Percentiles rank a stretch among this genome's conserved stretches.
Evolutionary conservation across 129 eudicot species (phyloP).

Genomic region (Oenanthe sinensis): DNA sequence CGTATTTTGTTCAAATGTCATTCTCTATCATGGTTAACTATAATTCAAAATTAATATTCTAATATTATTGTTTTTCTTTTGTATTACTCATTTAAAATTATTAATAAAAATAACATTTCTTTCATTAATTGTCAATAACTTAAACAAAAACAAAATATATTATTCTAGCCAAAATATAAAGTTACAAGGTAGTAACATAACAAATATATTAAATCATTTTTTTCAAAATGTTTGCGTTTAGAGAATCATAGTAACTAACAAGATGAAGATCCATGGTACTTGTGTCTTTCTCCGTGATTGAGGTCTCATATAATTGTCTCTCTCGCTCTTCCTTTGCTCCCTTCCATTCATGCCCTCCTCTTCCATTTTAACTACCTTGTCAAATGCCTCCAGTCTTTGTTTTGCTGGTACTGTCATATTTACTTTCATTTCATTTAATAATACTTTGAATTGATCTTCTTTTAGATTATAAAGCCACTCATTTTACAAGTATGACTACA

Average conservation of each 20-base stretch:
- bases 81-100: background rate
- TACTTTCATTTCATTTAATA: background rate
- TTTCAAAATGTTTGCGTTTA: background rate
- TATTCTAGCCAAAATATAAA: too few relatives aligned
- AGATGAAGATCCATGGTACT: background rate
- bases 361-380: background rate
- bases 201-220: too few relatives aligned
- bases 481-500: too few relatives aligned
- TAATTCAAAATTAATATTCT: too few relatives aligned
- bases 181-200: too few relatives aligned
- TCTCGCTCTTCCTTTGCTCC: background rate
- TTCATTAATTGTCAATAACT: background rate
- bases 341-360: background rate
- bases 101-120: background rate
- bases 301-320: background rate
- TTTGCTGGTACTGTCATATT: background rate
- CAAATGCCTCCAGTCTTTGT: background rate
- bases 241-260: background rate
- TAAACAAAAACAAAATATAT: too few relatives aligned
- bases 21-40: too few relatives aligned
- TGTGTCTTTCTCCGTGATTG: background rate
- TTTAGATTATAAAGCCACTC: too few relatives aligned
- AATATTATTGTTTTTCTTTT: too few relatives aligned
- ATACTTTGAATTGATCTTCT: background rate
- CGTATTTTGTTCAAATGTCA: too few relatives aligned